These are phyloP conservation scores for Macrolepiota fuliginosa DNA, from an alignment of 768 basidiomycete genomes.

Conservation along the genomic window DNA sequence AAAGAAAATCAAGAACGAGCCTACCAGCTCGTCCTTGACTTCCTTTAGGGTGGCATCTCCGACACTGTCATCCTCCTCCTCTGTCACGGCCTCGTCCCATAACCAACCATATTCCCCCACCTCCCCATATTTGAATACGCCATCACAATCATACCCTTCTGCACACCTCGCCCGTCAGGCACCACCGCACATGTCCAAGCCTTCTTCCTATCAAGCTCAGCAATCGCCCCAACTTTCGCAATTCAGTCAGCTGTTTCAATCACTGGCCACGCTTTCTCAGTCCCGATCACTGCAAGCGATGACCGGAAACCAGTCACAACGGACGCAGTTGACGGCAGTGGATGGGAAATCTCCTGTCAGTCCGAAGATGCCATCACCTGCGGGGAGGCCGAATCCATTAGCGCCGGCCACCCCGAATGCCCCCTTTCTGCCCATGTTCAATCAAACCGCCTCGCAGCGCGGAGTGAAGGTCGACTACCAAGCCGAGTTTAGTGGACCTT, in stretches of 20 bases:
- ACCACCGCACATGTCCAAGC: conserved; percentile 11
- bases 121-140: conserved; percentile 10
- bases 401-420: conserved; percentile 61
- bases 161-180: conserved; percentile 1
- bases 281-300: background rate
- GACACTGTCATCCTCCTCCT: background rate
- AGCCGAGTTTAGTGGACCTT: conserved; percentile 58
- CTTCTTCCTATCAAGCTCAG: background rate
- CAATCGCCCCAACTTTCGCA: background rate
- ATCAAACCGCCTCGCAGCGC: conserved; percentile 68
- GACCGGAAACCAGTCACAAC: conserved; percentile 7
- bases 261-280: conserved; percentile 11
- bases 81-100: conserved; percentile 17
- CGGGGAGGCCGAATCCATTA: conserved; percentile 46
- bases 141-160: conserved; percentile 6
- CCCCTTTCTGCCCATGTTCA: conserved; percentile 71
- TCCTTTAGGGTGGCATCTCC: conserved; percentile 32
- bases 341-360: conserved; percentile 1
- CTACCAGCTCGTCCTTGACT: conserved; percentile 19
- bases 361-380: conserved; percentile 14
- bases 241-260: conserved; percentile 1
- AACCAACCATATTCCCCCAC: conserved; percentile 23
- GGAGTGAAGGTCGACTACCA: conserved; percentile 60
- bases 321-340: conserved; percentile 2
- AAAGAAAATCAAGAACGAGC: conserved; percentile 43